Evolutionary conservation across 2,329 filamentous ascomycete genomes (phyloP).

Genomic region (Pseudogymnoascus verrucosus): DNA sequence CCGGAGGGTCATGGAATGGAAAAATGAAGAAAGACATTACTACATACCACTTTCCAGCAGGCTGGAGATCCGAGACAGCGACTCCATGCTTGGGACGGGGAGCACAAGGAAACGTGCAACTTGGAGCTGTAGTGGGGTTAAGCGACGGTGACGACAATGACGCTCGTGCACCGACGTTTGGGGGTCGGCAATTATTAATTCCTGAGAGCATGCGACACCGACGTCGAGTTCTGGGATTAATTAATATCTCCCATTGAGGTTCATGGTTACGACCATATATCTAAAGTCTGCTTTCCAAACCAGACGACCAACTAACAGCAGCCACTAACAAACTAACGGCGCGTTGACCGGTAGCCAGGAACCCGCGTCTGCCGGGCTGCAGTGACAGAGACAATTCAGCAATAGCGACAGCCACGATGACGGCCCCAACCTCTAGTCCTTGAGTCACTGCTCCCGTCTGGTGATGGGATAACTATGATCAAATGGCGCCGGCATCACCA

Average conservation of each 20-base stretch:
- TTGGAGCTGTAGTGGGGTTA: constrained; percentile 22
- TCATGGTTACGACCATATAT: background rate
- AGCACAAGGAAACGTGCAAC: constrained; percentile 2
- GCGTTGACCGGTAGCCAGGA: background rate
- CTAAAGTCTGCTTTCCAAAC: background rate
- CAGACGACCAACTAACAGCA: background rate
- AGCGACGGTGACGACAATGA: constrained; percentile 16
- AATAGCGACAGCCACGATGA: background rate
- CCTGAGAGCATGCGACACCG: background rate
- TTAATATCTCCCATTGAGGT: background rate
- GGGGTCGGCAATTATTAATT: constrained; percentile 1
- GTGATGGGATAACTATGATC: background rate
- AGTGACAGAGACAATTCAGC: background rate
- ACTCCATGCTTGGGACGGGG: constrained; percentile 65
- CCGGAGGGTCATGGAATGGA: background rate
- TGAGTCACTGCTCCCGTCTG: background rate
- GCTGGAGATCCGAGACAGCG: constrained; percentile 85
- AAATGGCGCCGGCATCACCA: constrained; percentile 25
- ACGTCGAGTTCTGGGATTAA: background rate
- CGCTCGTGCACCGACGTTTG: background rate
- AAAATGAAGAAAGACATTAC: constrained; percentile 1
- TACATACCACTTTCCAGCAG: constrained; percentile 84
- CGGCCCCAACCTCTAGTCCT: background rate
- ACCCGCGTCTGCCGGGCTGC: background rate
- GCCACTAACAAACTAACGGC: constrained; percentile 1